Conservation (phyloP, 352 stramenopile species). For the Globisporangium splendens region DNA sequence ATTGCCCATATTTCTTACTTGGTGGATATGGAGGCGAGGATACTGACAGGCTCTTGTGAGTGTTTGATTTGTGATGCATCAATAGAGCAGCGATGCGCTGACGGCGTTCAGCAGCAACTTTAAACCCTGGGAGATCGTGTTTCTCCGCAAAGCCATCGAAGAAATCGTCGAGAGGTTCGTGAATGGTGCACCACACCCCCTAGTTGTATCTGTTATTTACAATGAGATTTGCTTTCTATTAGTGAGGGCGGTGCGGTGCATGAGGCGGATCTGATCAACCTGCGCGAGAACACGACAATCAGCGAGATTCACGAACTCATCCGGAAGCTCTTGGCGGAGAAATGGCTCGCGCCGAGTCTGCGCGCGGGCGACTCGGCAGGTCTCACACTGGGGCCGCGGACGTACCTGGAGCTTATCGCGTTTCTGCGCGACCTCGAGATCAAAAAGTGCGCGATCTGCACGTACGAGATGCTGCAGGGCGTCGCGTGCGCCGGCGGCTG, state of each 20-base stretch:
- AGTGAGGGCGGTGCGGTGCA: constrained; percentile 68
- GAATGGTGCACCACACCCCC: too few species aligned
- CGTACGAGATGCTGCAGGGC: constrained; percentile 73
- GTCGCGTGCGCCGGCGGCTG: constrained; percentile 35
- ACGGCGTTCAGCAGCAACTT: constrained; percentile 71
- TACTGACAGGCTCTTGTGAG: background rate
- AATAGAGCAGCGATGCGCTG: constrained; percentile 75
- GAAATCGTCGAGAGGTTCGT: constrained; percentile 71
- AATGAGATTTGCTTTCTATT: background rate
- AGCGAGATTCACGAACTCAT: constrained; percentile 65
- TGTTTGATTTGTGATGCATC: background rate
- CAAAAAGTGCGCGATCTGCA: constrained; percentile 75
- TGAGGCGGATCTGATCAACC: constrained; percentile 62
- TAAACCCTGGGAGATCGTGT: constrained; percentile 83
- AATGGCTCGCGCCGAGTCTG: constrained; percentile 58
- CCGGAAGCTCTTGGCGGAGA: constrained; percentile 56
- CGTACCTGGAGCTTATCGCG: constrained; percentile 67
- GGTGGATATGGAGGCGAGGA: background rate
- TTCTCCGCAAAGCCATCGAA: constrained; percentile 78
- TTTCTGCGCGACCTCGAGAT: constrained; percentile 77
- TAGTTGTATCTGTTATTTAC: too few species aligned
- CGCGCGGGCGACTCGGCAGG: constrained; percentile 31
- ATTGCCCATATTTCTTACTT: background rate
- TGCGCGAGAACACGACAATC: constrained; percentile 66
- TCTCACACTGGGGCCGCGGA: constrained; percentile 61